These are phyloP conservation scores for Elsinoe batatas DNA, from an alignment of 2,329 filamentous ascomycete genomes.

Conservation along the genomic window DNA sequence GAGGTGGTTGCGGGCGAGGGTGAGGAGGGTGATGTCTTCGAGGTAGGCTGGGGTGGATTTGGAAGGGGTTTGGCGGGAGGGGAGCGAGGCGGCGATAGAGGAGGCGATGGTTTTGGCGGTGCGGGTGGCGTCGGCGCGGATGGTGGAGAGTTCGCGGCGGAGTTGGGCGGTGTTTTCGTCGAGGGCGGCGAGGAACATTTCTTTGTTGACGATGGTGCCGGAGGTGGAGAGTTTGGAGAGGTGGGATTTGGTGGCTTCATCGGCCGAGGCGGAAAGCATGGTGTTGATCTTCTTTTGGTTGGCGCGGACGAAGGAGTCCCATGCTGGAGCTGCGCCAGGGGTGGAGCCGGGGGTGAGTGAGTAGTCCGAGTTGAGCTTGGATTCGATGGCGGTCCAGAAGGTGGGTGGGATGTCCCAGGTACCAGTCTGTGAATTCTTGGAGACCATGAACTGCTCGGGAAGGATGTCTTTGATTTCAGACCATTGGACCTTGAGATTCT, in stretches of 20 bases:
- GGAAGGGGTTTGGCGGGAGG: slow-evolving; percentile 11
- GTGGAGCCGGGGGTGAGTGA: slow-evolving; percentile 33
- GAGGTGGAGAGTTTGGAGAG: slow-evolving; percentile 14
- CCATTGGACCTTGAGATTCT: slow-evolving; percentile 16
- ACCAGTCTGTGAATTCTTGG: slow-evolving; percentile 41
- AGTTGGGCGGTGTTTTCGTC: slow-evolving; percentile 16
- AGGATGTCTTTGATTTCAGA: slow-evolving; percentile 38
- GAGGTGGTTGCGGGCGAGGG: slow-evolving; percentile 21
- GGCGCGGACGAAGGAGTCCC: slow-evolving; percentile 21
- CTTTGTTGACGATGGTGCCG: slow-evolving; percentile 17
- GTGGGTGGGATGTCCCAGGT: slow-evolving; percentile 46
- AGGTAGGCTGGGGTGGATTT: slow-evolving; percentile 18
- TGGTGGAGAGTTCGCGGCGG: slow-evolving; percentile 13
- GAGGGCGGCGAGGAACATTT: slow-evolving; percentile 15
- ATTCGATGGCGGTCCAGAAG: slow-evolving; percentile 56
- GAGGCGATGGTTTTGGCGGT: slow-evolving; percentile 3
- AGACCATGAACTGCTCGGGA: slow-evolving; percentile 48
- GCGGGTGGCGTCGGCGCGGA: slow-evolving; percentile 13
- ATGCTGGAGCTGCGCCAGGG: slow-evolving; percentile 23
- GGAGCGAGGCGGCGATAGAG: background rate
- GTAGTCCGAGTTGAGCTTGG: slow-evolving; percentile 43
- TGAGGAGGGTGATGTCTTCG: slow-evolving; percentile 23
- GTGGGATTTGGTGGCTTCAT: slow-evolving; percentile 23
- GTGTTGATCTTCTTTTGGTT: slow-evolving; percentile 33
- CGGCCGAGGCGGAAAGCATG: slow-evolving; percentile 30